Evolutionary conservation across 176 grass and related monocot genomes (phyloP), one percentile per base, ranked within the genome.

Genomic region (Oryza glaberrima): DNA sequence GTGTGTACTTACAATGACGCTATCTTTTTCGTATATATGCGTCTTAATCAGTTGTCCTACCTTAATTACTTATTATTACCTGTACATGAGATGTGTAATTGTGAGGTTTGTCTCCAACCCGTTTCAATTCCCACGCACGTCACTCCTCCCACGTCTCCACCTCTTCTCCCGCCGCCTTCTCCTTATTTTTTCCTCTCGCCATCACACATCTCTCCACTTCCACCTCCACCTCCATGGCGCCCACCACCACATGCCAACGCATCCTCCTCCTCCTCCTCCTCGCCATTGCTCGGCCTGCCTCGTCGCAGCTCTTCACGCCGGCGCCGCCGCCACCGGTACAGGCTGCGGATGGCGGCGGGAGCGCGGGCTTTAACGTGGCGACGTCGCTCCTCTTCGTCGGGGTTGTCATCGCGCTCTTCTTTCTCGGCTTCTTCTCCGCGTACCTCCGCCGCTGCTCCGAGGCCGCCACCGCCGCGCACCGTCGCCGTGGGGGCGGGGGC

Each of bases 371-470:
- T 3, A 93, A 72, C 75, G 49, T 92, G n/a, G 74, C 73, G 77
- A 84, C 87, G 4, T 88, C 79, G 17, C 80, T 94, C 35, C 70
- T 94, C 60, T 79, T 90, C 49, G 40, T 92, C 22, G 88, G 76
- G 0, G 30, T 94, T 5, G 86, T 98, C 76, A 16, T 87, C 15
- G 90, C 61, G 20, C 88, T 98, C 51, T 93, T 98, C 88, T 56
- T 80, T 56, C 84, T 98, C 16, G 90, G 95, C 58, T 91, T 93
- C 82, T 88, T 97, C 67, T 92, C 95, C 4, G 70, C 81, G 40
- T 94, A 88, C 81, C 66, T 94, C 74, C 81, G 90, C 40, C 90
- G 88, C 69, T 86, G 75, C 79, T 81, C 68, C 76, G 76, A 54
- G 6, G 65, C 72, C n/a, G 38, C 36, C 81, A 77, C 88, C 19